phyloP scores from a whole-genome alignment of 192 early-diverging fungal genomes.

The Umbelopsis sp. region DNA sequence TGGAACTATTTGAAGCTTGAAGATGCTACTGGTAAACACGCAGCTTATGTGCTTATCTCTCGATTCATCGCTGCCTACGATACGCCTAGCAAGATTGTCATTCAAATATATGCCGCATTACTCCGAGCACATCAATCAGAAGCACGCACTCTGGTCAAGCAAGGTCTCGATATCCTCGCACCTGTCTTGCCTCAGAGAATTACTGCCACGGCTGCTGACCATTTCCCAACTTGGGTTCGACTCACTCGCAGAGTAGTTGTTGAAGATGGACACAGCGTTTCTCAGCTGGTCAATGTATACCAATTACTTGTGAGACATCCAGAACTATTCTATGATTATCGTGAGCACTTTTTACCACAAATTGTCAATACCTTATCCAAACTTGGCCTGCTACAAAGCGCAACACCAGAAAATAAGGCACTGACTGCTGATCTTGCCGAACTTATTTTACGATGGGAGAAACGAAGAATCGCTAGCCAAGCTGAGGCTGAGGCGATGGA shows the following conservation, averaged over 20 bases:
- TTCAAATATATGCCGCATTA: constrained; percentile 85
- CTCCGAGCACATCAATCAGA: constrained; percentile 91
- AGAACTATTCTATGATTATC: constrained; percentile 86
- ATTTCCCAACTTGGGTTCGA: constrained; percentile 82
- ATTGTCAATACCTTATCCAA: constrained; percentile 86
- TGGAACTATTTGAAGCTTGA: constrained; percentile 86
- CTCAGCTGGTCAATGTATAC: constrained; percentile 90
- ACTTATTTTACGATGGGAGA: constrained; percentile 91
- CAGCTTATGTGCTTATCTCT: constrained; percentile 91
- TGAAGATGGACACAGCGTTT: constrained; percentile 91
- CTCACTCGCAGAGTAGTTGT: constrained; percentile 87
- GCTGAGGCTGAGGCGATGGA: constrained; percentile 19
- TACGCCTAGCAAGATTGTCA: constrained; percentile 85
- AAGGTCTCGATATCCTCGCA: constrained; percentile 91
- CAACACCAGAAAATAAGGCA: constrained; percentile 81
- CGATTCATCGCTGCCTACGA: constrained; percentile 94
- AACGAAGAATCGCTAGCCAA: constrained; percentile 50
- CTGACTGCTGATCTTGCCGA: constrained; percentile 91
- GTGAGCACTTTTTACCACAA: constrained; percentile 88
- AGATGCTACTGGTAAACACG: constrained; percentile 94
- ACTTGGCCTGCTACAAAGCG: constrained; percentile 83
- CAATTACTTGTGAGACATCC: constrained; percentile 88
- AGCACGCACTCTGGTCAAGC: constrained; percentile 82
- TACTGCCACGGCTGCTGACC: constrained; percentile 38
- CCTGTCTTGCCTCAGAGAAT: constrained; percentile 89